Percentiles rank a stretch among this genome's conserved stretches.
Evolutionary conservation across 306 rosid species (phyloP).

Genomic region (Parietaria judaica): DNA sequence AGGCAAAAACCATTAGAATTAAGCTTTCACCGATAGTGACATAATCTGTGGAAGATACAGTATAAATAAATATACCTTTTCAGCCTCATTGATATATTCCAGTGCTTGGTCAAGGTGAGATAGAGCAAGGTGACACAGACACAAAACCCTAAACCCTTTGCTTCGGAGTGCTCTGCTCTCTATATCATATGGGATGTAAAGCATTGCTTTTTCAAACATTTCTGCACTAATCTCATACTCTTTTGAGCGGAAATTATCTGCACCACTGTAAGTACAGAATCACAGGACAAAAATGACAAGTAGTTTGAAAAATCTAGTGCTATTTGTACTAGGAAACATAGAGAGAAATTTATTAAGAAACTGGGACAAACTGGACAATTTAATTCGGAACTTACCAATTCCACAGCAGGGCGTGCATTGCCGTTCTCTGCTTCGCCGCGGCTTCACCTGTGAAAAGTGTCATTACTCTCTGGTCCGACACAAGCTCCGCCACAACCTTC

Average conservation of each 20-base stretch:
- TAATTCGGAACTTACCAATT: constrained; percentile 49
- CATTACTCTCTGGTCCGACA: constrained; percentile 76
- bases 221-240: constrained; percentile 80
- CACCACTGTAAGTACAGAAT: constrained; percentile 44
- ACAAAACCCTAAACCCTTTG: constrained; percentile 84
- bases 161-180: constrained; percentile 68
- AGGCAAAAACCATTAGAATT: constrained; percentile 10
- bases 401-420: constrained; percentile 88
- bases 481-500: constrained; percentile 79
- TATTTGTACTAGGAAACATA: not conserved
- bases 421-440: constrained; percentile 49
- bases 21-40: constrained; percentile 8
- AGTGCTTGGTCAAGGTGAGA: constrained; percentile 76
- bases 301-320: constrained; percentile 5
- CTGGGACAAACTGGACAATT: no score
- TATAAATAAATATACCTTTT: constrained; percentile 46
- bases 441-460: constrained; percentile 61
- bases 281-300: constrained; percentile 5
- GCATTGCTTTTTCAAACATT: constrained; percentile 91
- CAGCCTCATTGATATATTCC: constrained; percentile 84
- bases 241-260: constrained; percentile 71
- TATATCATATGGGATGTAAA: constrained; percentile 62
- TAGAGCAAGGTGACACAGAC: constrained; percentile 87
- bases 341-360: no score
- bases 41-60: not conserved